These are phyloP conservation scores for Erodium maritimum DNA, from an alignment of 345 rosid species.

Conservation along the genomic window DNA sequence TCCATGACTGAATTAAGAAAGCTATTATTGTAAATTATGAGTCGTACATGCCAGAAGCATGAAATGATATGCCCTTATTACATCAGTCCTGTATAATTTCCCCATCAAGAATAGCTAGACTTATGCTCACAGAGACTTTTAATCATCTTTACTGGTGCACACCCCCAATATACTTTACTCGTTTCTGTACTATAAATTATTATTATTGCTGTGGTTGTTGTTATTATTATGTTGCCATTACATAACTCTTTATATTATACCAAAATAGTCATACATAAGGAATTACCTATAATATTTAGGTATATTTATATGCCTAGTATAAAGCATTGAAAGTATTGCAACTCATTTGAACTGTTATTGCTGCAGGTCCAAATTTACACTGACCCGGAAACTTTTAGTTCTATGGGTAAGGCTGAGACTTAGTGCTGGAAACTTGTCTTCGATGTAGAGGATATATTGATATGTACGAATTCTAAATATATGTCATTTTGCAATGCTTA, in stretches of 20 bases:
- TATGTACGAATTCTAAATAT: too few relatives aligned
- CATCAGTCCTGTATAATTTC: neutral
- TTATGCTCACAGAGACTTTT: neutral
- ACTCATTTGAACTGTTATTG: constrained; percentile 13
- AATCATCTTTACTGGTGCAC: neutral
- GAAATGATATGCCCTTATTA: neutral
- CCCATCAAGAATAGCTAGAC: neutral
- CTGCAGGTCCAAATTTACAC: constrained; percentile 62
- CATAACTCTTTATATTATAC: neutral
- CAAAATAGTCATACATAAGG: neutral
- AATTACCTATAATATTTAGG: neutral
- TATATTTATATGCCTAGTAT: neutral
- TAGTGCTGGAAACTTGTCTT: constrained; percentile 1
- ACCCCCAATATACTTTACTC: neutral
- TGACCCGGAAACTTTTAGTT: constrained; percentile 55
- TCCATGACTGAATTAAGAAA: neutral
- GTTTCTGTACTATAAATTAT: too few relatives aligned
- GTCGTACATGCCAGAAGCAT: neutral
- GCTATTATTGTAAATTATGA: neutral
- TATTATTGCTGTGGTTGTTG: too few relatives aligned
- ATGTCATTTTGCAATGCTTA: neutral
- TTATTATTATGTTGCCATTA: neutral
- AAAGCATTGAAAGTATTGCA: neutral
- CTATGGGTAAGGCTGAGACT: constrained; percentile 49
- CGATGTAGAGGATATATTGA: neutral